Conservation (phyloP, 345 rosid genomes). For the Hirschfeldia incana region DNA sequence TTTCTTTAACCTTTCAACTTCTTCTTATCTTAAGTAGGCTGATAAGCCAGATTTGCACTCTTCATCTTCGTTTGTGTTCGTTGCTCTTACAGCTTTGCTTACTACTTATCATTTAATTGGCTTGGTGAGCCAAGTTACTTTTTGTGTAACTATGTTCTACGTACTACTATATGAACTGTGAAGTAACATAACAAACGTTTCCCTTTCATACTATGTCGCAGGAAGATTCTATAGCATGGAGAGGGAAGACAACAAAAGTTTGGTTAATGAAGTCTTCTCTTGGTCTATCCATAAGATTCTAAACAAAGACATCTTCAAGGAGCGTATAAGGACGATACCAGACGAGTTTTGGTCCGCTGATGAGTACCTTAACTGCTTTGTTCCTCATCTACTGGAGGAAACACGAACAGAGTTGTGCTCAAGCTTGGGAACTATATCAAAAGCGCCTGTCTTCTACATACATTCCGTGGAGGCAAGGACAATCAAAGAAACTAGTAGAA, state of each 20-base stretch:
- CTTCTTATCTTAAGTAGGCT: background rate
- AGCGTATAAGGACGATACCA: conserved; percentile 38
- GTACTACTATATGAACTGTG: background rate
- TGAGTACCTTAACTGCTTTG: conserved; percentile 35
- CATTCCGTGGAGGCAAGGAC: background rate
- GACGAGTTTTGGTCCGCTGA: conserved; percentile 29
- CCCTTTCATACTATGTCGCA: background rate
- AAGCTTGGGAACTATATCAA: conserved; percentile 22
- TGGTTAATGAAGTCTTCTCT: conserved; percentile 32
- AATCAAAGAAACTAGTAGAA: background rate
- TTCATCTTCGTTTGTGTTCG: background rate
- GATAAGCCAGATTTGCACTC: background rate
- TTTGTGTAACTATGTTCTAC: background rate
- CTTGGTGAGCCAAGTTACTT: background rate
- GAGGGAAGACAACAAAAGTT: background rate
- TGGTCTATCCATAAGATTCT: conserved; percentile 40
- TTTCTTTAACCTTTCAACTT: conserved; percentile 1
- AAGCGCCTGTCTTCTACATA: conserved; percentile 25
- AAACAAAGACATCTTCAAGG: conserved; percentile 35
- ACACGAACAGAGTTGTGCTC: conserved; percentile 42
- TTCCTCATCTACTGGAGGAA: conserved; percentile 42
- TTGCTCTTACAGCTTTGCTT: background rate
- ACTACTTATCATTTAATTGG: background rate
- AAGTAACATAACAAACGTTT: background rate
- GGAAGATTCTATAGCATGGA: conserved; percentile 11